Base-by-base conservation (phyloP, 139 green algal genomes). In the Eudorina sp. region DNA sequence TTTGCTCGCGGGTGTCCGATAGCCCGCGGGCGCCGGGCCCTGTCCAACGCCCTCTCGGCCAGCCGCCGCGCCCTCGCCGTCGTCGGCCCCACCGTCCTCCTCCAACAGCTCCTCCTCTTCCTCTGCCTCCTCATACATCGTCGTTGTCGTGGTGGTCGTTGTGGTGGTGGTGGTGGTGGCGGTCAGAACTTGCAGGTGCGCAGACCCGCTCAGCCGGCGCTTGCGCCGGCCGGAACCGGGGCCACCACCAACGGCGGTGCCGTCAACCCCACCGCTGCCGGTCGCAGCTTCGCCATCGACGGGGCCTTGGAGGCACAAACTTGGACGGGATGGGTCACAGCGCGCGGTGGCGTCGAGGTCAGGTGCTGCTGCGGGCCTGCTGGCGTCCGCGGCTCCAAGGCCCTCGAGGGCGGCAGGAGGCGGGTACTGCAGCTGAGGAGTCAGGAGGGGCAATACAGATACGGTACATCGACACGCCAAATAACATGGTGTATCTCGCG, bases 101-200 rank as follows among this genome's bases (percentile, higher is more conserved):
- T 25, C 43, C 45, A 6, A 8, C 73, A 29, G 45, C 73, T 29
- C 29, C 45, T 81, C 36, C n/a, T 81, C 45, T 27, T 81, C 45
- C 46, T 64, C 73, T 25, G 62, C 72, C 45, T 80, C 73, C 45
- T 62, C 73, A 13, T 64, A 62, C 43, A 81, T 46, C 14, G 25
- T 45, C 38, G 69, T 53, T 6, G 58, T 31, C 18, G 58, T 68
- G 58, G 58, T 68, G 36, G 69, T 77, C 4, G 69, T 77, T 11
- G 69, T 77, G 40, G 70, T 79, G 70, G 40, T 76, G 40, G 70
- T 76, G 36, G 68, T 76, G 68, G 68, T 68, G 11, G 55, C 23
- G 55, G 55, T 76, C n/a, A 41, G 55, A 9, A 51, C 31, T 46
- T 81, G 45, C 43, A 62, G 27, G 43, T 81, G 73, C 45, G 73